phyloP scores from a whole-genome alignment of 495 filamentous ascomycete species.

The Penicillium coprophilum region DNA sequence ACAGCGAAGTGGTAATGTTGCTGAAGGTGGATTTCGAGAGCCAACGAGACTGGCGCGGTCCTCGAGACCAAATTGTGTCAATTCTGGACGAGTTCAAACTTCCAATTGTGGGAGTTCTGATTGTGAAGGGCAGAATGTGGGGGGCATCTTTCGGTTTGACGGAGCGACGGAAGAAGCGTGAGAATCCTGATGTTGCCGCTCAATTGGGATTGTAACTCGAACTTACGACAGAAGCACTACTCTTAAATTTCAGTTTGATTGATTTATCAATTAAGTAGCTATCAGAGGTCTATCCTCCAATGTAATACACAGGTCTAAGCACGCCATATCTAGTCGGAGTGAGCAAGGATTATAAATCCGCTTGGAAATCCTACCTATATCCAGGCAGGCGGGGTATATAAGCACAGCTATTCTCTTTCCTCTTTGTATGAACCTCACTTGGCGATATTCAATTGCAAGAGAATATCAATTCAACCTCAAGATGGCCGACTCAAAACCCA shows the following conservation, averaged over 20 bases:
- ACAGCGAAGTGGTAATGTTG: neutral
- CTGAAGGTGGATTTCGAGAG: neutral
- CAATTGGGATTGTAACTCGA: no score
- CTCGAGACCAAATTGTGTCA: neutral
- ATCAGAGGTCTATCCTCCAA: no score
- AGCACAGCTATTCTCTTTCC: neutral
- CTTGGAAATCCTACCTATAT: conserved; percentile 9
- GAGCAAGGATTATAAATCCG: conserved; percentile 16
- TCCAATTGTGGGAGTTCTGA: neutral
- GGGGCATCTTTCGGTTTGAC: no score
- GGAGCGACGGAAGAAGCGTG: no score
- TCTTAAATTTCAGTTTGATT: no score
- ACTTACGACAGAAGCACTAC: no score
- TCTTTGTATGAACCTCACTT: neutral
- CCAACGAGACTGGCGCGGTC: neutral
- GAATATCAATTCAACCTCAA: neutral
- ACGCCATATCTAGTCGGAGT: conserved; percentile 9
- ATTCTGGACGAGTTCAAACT: neutral
- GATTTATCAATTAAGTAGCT: no score
- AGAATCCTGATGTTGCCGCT: no score
- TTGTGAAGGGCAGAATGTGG: no score
- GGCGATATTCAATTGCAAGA: neutral
- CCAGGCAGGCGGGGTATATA: conserved; percentile 5
- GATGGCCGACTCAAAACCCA: conserved; percentile 19
- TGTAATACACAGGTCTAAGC: neutral